Evolutionary conservation across 2,329 filamentous ascomycete species (phyloP).

Genomic region (Trichoderma simmonsii): DNA sequence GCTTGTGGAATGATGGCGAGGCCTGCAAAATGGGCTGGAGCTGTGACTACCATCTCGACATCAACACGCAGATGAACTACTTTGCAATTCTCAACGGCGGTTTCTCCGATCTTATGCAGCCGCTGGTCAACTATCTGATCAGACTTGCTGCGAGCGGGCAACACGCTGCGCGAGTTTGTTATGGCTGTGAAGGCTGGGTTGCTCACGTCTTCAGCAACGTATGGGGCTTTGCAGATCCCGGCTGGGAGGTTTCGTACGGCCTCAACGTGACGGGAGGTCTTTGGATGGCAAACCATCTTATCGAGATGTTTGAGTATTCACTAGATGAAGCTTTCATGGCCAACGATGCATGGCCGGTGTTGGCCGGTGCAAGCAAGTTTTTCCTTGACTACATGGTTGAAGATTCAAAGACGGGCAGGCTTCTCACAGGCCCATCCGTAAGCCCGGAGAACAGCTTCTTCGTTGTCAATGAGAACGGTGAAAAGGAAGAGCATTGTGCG

Average conservation of each 20-base stretch:
- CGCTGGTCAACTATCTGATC: not conserved
- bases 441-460: slow-evolving; percentile 20
- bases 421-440: slow-evolving; percentile 14
- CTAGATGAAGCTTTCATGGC: not conserved
- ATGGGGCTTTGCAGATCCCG: slow-evolving; percentile 16
- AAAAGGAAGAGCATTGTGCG: slow-evolving; percentile 13
- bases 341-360: not conserved
- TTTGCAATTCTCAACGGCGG: slow-evolving; percentile 10
- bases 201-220: slow-evolving; percentile 18
- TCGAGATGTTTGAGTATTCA: slow-evolving; percentile 16
- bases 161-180: slow-evolving; percentile 6
- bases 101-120: slow-evolving; percentile 11
- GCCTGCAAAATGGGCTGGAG: slow-evolving; percentile 19
- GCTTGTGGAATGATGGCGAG: slow-evolving; percentile 17
- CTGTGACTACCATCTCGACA: slow-evolving; percentile 18
- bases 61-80: slow-evolving; percentile 20
- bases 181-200: slow-evolving; percentile 16
- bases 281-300: slow-evolving; percentile 15
- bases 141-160: not conserved
- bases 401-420: slow-evolving; percentile 13
- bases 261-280: slow-evolving; percentile 16
- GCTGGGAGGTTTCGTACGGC: slow-evolving; percentile 17
- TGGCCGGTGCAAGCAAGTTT: slow-evolving; percentile 6
- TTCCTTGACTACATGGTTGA: slow-evolving; percentile 19
- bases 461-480: not conserved